Base-by-base conservation (phyloP, 768 basidiomycete species). In the Harrya chromipes region DNA sequence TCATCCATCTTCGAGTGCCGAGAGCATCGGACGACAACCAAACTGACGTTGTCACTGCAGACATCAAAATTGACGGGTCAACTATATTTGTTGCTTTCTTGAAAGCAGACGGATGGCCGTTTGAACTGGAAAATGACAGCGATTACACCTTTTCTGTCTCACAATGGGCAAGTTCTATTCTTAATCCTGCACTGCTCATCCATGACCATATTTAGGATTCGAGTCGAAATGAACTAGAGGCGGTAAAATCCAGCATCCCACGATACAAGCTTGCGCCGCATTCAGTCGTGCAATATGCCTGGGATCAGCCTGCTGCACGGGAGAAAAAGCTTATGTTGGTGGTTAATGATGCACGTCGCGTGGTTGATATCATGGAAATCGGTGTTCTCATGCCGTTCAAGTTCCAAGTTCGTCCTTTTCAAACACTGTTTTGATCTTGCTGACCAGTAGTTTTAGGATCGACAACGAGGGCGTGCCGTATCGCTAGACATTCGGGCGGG, bases 401-500 rank as follows among this genome's bases (percentile, higher is more conserved):
- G 65, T 90, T 95, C 63, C 72, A 74, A 40, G 90, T 91, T 56
- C 52, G 82, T 72, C 42, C 21, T 16, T 0, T 17, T 20, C 10
- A 12, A 39, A 29, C 24, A 10, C 29, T 34, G 17, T 44, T 27
- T 48, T 41, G 17, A 14, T 26, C 43, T 42, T 26, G 21, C 43
- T 53, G 23, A 57, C 6, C n/a, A 19, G 21, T 4, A 42, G 13
- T 40, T 2, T 33, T 49, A 85, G 83, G 74, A 75, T 49, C 72
- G 77, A 34, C 75, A 82, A 62, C 77, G 79, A 26, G 71, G 76
- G n/a, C 76, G 75, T 48, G 80, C 78, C 2, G 80, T 98, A 7
- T 94, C 95, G 0, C 72, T 97, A 56, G 97, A 99, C 63, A 88
- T 98, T 35, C 85, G 90, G 20, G 97, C 94, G 3, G 90, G 94